These are phyloP conservation scores for Monosporascus sp. DNA, from an alignment of 2,329 filamentous ascomycete species.

Conservation along the genomic window DNA sequence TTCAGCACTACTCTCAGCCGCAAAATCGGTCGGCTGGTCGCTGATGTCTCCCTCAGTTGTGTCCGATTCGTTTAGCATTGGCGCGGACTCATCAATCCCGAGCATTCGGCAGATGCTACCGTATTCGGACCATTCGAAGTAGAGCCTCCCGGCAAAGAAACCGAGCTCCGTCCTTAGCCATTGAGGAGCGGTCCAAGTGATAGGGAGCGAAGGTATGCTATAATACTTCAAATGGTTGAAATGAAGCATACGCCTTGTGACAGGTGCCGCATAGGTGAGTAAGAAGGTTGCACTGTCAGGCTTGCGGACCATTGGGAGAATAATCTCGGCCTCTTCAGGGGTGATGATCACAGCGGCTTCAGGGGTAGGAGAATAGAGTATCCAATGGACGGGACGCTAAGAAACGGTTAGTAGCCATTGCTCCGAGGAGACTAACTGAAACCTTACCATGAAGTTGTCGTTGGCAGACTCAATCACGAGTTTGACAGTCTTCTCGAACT, in stretches of 20 bases:
- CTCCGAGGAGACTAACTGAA: constrained; percentile 1
- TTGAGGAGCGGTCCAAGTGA: constrained; percentile 34
- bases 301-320: constrained; percentile 41
- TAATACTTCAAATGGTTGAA: constrained; percentile 53
- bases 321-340: constrained; percentile 55
- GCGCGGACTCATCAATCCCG: constrained; percentile 17
- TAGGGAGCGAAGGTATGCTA: constrained; percentile 41
- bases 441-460: constrained; percentile 31
- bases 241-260: constrained; percentile 53
- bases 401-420: constrained; percentile 14
- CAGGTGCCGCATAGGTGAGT: constrained; percentile 53
- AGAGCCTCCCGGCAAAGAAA: constrained; percentile 55
- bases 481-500: constrained; percentile 45
- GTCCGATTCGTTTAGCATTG: constrained; percentile 10
- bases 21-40: constrained; percentile 3
- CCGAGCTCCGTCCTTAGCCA: constrained; percentile 57
- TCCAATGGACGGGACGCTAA: constrained; percentile 52
- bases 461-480: constrained; percentile 16
- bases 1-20: constrained; percentile 1
- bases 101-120: constrained; percentile 26
- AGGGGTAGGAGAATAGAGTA: constrained; percentile 46
- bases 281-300: constrained; percentile 33
- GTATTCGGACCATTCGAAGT: constrained; percentile 49
- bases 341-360: constrained; percentile 51
- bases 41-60: constrained; percentile 9